These are phyloP conservation scores for Heritiera fomes DNA, from an alignment of 345 rosid species.

Conservation along the genomic window DNA sequence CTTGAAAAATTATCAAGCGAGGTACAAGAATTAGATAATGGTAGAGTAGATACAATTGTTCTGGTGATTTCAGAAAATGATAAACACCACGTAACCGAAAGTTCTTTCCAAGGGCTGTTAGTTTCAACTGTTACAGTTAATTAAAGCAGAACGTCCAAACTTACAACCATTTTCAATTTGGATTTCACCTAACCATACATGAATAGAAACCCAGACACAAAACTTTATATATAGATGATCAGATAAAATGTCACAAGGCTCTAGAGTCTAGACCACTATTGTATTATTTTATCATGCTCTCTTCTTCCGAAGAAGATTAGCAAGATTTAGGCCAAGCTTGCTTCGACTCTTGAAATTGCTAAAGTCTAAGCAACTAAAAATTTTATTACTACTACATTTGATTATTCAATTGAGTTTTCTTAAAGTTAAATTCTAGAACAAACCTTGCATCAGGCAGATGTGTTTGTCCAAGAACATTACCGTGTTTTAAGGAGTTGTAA, in stretches of 20 bases:
- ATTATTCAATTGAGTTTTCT: background rate
- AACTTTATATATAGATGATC: no score
- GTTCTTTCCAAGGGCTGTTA: no score
- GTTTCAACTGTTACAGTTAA: background rate
- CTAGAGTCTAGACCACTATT: background rate
- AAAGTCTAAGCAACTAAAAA: no score
- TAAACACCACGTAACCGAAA: no score
- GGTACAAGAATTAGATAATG: no score
- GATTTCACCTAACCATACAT: background rate
- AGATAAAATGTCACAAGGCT: slow-evolving; percentile 1
- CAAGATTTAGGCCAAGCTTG: no score
- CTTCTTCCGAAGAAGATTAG: no score
- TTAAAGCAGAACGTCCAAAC: background rate
- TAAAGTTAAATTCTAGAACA: background rate
- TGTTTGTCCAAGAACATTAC: background rate
- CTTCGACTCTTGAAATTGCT: no score
- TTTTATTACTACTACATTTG: background rate
- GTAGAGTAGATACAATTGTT: no score
- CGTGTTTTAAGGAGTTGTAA: background rate
- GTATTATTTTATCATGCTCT: no score
- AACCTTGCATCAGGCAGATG: background rate
- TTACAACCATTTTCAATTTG: background rate
- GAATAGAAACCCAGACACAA: background rate
- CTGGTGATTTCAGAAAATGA: no score
- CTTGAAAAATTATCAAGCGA: no score